These are phyloP conservation scores for Cryphonectria nitschkei DNA, from an alignment of 2,329 filamentous ascomycete genomes.

Conservation along the genomic window DNA sequence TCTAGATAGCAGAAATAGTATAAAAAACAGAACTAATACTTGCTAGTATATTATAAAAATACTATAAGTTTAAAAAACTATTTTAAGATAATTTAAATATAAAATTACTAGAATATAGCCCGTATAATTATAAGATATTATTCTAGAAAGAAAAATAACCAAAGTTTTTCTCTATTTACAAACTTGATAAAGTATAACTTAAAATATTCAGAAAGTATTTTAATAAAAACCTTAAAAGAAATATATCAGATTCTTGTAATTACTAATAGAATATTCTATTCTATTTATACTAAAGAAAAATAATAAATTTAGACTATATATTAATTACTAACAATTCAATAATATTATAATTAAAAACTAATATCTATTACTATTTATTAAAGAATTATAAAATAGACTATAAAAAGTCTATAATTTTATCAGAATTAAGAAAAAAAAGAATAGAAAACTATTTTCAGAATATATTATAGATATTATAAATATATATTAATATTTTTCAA, in stretches of 20 bases:
- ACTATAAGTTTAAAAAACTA: neutral
- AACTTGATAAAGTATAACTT: neutral
- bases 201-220: slow-evolving; percentile 18
- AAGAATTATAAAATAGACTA: too few relatives aligned
- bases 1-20: too few relatives aligned
- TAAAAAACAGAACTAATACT: too few relatives aligned
- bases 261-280: slow-evolving; percentile 17
- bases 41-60: neutral
- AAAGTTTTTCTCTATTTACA: neutral
- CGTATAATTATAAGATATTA: neutral
- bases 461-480: too few relatives aligned
- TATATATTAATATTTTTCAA: too few relatives aligned
- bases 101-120: too few relatives aligned
- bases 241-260: slow-evolving; percentile 19
- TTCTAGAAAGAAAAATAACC: slow-evolving; percentile 10
- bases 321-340: slow-evolving; percentile 13
- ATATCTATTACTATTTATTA: neutral
- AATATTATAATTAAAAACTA: slow-evolving; percentile 12
- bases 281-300: slow-evolving; percentile 13
- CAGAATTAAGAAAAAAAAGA: too few relatives aligned
- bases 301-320: neutral
- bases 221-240: slow-evolving; percentile 19
- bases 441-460: too few relatives aligned
- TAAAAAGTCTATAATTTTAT: too few relatives aligned
- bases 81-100: neutral